phyloP scores from a whole-genome alignment of 78 protist species.

The Anaeramoeba flamelloides region DNA sequence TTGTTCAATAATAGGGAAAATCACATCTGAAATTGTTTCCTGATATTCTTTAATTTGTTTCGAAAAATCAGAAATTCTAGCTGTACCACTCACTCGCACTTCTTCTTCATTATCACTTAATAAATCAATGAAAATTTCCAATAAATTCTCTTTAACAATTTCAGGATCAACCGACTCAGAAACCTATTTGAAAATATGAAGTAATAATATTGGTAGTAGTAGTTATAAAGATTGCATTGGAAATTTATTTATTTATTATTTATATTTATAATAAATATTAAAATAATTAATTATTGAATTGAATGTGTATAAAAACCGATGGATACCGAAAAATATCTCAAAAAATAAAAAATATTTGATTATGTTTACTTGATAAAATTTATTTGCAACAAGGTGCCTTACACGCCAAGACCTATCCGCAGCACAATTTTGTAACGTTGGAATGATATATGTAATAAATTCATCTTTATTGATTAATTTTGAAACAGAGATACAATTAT shows the following conservation, averaged over 20 bases:
- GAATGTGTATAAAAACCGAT: too few relatives aligned
- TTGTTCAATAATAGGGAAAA: not conserved
- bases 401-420: constrained; percentile 90
- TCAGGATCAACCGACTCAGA: constrained; percentile 35
- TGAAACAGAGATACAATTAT: constrained; percentile 51
- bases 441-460: constrained; percentile 32
- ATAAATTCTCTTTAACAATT: constrained; percentile 39
- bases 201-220: too few relatives aligned
- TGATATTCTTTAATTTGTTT: not conserved
- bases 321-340: too few relatives aligned
- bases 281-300: too few relatives aligned
- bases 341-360: too few relatives aligned
- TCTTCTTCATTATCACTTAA: constrained; percentile 81
- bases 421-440: constrained; percentile 28
- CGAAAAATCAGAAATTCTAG: constrained; percentile 38
- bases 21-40: not conserved
- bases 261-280: too few relatives aligned
- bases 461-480: constrained; percentile 36
- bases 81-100: constrained; percentile 82
- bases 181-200: constrained; percentile 14
- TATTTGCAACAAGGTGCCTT: constrained; percentile 80
- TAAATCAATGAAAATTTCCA: constrained; percentile 32
- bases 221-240: too few relatives aligned
- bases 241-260: too few relatives aligned
- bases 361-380: constrained; percentile 15